Evolutionary conservation across 1,284 basidiomycete genomes (phyloP).

Genomic region (Athelia psychrophila): DNA sequence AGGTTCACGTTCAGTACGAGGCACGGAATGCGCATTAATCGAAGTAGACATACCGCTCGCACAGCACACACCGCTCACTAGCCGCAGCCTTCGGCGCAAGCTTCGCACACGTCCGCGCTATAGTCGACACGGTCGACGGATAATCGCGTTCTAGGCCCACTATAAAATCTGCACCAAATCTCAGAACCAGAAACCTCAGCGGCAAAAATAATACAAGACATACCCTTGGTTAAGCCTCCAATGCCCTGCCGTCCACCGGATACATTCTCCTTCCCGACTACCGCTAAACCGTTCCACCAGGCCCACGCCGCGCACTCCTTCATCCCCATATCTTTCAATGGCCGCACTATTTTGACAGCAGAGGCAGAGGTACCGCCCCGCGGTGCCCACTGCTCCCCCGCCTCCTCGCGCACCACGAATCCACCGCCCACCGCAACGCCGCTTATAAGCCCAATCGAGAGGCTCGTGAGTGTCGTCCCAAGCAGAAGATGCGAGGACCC

Average conservation of each 20-base stretch:
- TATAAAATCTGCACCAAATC: conserved; percentile 65
- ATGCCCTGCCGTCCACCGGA: conserved; percentile 60
- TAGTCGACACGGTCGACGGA: conserved; percentile 87
- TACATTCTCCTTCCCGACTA: conserved; percentile 50
- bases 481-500: conserved; percentile 73
- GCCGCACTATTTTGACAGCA: conserved; percentile 58
- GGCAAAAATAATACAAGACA: conserved; percentile 1
- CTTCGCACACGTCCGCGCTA: conserved; percentile 82
- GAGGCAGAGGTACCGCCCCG: neutral
- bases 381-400: conserved; percentile 63
- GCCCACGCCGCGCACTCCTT: conserved; percentile 83
- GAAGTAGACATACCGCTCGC: conserved; percentile 56
- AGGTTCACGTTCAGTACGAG: neutral
- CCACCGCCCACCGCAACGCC: conserved; percentile 80
- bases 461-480: conserved; percentile 79
- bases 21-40: neutral
- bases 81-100: conserved; percentile 66
- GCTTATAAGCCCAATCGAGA: conserved; percentile 76
- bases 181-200: neutral
- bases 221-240: conserved; percentile 73
- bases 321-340: conserved; percentile 73
- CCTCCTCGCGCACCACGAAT: conserved; percentile 71
- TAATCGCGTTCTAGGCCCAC: conserved; percentile 78
- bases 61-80: conserved; percentile 58
- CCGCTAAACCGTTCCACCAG: conserved; percentile 60